Base-by-base conservation (phyloP, 2,329 filamentous ascomycete genomes). In the Pseudocercospora crystallina region DNA sequence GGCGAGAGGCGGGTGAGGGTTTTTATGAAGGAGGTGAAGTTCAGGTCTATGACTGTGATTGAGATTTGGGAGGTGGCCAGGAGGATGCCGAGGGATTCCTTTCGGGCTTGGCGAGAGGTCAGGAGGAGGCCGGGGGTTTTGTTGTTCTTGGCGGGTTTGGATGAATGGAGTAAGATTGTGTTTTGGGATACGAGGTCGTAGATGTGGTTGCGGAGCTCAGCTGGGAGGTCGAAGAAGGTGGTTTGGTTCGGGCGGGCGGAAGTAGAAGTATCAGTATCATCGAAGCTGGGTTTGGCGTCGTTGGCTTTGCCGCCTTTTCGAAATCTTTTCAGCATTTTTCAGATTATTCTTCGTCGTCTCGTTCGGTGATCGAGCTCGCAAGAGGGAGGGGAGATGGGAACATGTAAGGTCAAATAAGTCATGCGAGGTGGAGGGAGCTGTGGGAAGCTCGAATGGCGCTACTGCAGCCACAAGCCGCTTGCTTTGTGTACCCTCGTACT, bases 71-170 rank as follows among this genome's bases (percentile, higher is more conserved):
- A 49, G 14, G 51, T 56, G 13, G 61, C 56, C 42, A 62, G 59
- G 2, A 66, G 32, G 29, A 65, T 49, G 2, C 62, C 49, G 2
- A 54, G 51, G 48, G 53, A 64, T 41, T 66, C 61, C 5, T 43
- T 26, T 5, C 55, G 53, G 38, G 50, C 48, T 54, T 57, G 54
- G 17, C 32, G 43, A 12, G 61, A 61, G 9, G 53, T 43, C 8
- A 64, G 33, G 3, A 64, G 56, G 7, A 64, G 53, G 30, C 54
- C 50, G 17, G 56, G 54, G 8, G 2, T n/a, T 13, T 31, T 9
- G 12, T 12, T 33, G 10, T 11, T 31, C n/a, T 10, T 13, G n/a
- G 12, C 34, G 14, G 43, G 30, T 10, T 20, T 13, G 20, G 32
- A 20, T 11, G 11, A 10, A 9, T 42, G n/a, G 2, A 31, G 29